phyloP scores from a whole-genome alignment of 1,284 basidiomycete species.

The Cutaneotrichosporon sp. region DNA sequence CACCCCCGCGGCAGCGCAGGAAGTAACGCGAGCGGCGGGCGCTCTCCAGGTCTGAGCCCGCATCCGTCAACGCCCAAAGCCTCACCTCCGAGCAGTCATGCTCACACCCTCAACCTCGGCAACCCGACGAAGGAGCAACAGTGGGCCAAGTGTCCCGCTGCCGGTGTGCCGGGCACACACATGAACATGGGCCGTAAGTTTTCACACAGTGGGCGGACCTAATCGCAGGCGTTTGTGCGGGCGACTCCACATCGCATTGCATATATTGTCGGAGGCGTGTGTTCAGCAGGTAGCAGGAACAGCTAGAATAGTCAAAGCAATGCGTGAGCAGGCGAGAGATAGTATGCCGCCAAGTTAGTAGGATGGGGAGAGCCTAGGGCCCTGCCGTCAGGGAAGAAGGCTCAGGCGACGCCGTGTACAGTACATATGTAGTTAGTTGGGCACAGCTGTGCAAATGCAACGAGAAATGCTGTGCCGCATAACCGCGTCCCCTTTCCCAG shows the following conservation, averaged over 20 bases:
- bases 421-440: too few relatives aligned
- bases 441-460: too few relatives aligned
- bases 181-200: neutral
- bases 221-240: neutral
- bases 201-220: neutral
- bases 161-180: neutral
- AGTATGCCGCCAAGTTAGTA: too few relatives aligned
- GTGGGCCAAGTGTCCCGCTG: neutral
- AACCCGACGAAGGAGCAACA: neutral
- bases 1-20: neutral
- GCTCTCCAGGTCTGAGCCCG: neutral
- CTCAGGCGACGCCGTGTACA: too few relatives aligned
- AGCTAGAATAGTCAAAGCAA: neutral
- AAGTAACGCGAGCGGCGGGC: neutral
- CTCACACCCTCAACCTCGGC: too few relatives aligned
- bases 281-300: neutral
- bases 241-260: neutral
- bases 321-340: neutral
- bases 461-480: too few relatives aligned
- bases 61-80: neutral
- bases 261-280: neutral
- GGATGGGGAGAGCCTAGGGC: too few relatives aligned
- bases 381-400: too few relatives aligned
- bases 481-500: too few relatives aligned
- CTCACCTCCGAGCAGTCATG: too few relatives aligned